Evolutionary conservation across 192 early-diverging fungal species (phyloP), one percentile per base, ranked within the genome.

Genomic region (Coemansia aciculifera): DNA sequence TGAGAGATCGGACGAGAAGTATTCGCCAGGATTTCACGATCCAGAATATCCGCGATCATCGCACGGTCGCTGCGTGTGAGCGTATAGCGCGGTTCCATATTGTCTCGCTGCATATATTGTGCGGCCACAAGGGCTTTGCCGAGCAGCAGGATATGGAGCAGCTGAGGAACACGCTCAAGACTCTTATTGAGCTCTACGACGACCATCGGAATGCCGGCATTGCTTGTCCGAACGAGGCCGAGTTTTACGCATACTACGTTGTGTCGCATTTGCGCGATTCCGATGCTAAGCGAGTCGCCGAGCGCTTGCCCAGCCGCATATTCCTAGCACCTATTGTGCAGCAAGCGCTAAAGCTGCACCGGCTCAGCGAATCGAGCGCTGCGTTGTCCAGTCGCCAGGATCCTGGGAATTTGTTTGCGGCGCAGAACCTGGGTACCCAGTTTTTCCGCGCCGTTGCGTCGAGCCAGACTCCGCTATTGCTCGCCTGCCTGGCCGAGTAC

Each of bases 211-310:
- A 77, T 11, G 79, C 84, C 2, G 85, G 85, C 17, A 70, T 85
- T 3, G 49, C 59, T 1, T 88, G 86, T 27, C 82, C 88, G 0
- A 96, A 96, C 48, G 94, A 98, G 78, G 85, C 93, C 1, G 94
- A 98, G 75, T 96, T 98, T 68, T 86, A 90, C 39, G 95, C 93
- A 0, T 97, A 97, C 83, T 90, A 92, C 64, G 85, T 97, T 12
- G 82, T 94, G 10, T 82, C 87, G 17, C 90, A 94, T 42, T 64
- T 91, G 48, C 88, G 84, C 63, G 89, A 92, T 69, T 77, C 84
- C 36, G 93, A 95, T 57, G 85, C 92, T 59, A 83, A 88, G 21
- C 86, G 89, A 2, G 81, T 87, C 37, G 85, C 88, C 15, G 87
- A 88, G 23, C 68, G 85, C 4, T 81, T 95, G 11, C 88, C 86